Evolutionary conservation across 2,329 filamentous ascomycete species (phyloP), one percentile per base, ranked within the genome.

Genomic region (Monilinia fructigena): DNA sequence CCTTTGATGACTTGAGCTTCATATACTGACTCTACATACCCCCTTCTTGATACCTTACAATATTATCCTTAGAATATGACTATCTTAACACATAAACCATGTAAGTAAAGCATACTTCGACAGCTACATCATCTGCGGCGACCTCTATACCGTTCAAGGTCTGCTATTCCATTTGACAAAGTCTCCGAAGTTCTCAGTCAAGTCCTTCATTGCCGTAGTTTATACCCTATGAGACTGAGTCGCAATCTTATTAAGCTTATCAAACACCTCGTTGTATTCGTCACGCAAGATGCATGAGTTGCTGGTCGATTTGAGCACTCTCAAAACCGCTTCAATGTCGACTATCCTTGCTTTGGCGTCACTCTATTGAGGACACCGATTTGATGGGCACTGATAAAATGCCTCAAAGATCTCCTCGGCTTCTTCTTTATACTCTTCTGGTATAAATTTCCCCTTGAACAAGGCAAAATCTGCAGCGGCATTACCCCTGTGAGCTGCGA

Each of bases 401-500:
- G 31, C 6, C 14, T 56, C 4, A 11, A 64, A 64, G 7, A 38
- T 26, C 16, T 28, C 26, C 8, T 55, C 28, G 14, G 52, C 50
- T 0, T 45, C 14, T 12, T 55, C 28, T 45, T 61, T 31, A 28
- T 28, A 59, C 23, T 42, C 35, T 2, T 52, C 48, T 1, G 65
- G 48, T 1, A 68, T 14, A 5, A 63, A 47, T 1, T 26, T 28
- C 0, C 35, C 40, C 7, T 47, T 55, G 12, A 68, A 66, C 3
- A 66, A 11, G 14, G 66, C 55, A 8, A 48, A 3, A 47, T 66
- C 66, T 0, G 59, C 63, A 12, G 18, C n/a, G 0, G 23, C 54
- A 23, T 66, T 58, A 2, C 16, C 63, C 8, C 11, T 20, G 5
- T 69, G 68, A 2, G 63, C 66, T 14, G 66, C 68, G 16, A 28